Conservation (phyloP, 306 rosid species). For the Coriaria nepalensis region DNA sequence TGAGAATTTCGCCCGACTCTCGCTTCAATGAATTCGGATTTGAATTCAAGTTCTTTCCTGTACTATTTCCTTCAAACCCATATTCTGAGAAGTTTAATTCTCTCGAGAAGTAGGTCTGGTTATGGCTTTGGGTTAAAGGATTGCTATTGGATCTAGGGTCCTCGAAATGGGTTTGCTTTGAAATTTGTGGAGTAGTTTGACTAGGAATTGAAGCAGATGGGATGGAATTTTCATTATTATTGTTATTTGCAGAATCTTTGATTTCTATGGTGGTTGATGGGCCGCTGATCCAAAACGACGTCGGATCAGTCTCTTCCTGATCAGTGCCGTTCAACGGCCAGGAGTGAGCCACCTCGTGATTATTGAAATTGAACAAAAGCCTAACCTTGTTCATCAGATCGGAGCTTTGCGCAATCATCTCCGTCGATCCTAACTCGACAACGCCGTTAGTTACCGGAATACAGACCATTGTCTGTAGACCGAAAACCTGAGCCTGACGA, state of each 20-base stretch:
- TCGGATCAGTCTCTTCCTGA: slow-evolving; percentile 80
- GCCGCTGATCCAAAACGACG: slow-evolving; percentile 66
- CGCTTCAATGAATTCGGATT: slow-evolving; percentile 45
- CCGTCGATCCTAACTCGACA: slow-evolving; percentile 77
- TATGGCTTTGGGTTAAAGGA: slow-evolving; percentile 40
- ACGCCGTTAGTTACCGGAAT: slow-evolving; percentile 71
- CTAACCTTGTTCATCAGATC: slow-evolving; percentile 75
- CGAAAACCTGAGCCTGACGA: slow-evolving; percentile 46
- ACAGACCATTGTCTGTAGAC: slow-evolving; percentile 63
- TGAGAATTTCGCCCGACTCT: slow-evolving; percentile 76
- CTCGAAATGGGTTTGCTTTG: slow-evolving; percentile 39
- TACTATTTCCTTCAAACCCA: slow-evolving; percentile 23
- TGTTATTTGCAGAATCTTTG: slow-evolving; percentile 27
- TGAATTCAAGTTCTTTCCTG: slow-evolving; percentile 30
- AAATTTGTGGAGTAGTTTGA: slow-evolving; percentile 12
- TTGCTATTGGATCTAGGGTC: slow-evolving; percentile 42
- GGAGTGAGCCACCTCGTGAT: slow-evolving; percentile 31
- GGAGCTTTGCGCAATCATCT: slow-evolving; percentile 41
- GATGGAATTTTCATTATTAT: neutral
- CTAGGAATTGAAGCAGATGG: slow-evolving; percentile 18
- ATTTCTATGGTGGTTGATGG: slow-evolving; percentile 30
- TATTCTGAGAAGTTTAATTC: slow-evolving; percentile 63
- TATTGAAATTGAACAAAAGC: slow-evolving; percentile 61
- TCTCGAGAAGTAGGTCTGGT: slow-evolving; percentile 40
- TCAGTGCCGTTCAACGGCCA: slow-evolving; percentile 47